phyloP scores from a whole-genome alignment of 371 early-diverging fungal species.

The Mortierella sp. region DNA sequence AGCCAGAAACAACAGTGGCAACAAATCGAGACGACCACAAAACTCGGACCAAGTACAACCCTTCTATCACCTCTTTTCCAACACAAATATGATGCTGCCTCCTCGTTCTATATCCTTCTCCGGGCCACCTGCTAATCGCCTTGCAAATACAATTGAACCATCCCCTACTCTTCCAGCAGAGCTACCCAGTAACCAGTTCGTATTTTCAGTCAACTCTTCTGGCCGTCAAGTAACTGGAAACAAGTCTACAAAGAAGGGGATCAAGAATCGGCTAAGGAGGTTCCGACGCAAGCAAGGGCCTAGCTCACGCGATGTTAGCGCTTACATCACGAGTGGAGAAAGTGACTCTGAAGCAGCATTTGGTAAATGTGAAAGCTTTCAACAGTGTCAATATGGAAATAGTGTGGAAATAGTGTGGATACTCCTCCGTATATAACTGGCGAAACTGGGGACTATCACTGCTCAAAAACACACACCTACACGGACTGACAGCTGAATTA shows the following conservation, averaged over 20 bases:
- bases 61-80: constrained; percentile 12
- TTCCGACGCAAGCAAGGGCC: constrained; percentile 41
- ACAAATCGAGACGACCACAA: constrained; percentile 5
- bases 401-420: not conserved
- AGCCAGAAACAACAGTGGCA: constrained; percentile 11
- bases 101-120: constrained; percentile 26
- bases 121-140: constrained; percentile 1
- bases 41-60: not conserved
- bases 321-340: constrained; percentile 47
- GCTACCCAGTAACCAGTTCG: not conserved
- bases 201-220: constrained; percentile 3
- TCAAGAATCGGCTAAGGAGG: constrained; percentile 37
- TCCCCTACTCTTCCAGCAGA: not conserved
- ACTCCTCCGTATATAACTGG: not conserved
- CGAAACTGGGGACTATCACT: not conserved
- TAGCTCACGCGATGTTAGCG: constrained; percentile 15
- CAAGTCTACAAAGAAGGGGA: constrained; percentile 41
- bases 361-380: constrained; percentile 18
- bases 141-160: not conserved
- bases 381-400: not conserved
- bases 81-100: constrained; percentile 9
- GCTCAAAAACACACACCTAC: not conserved
- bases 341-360: constrained; percentile 51
- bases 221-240: constrained; percentile 22
- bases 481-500: not conserved